These are phyloP conservation scores for Paracoccidioides lutzii DNA, from an alignment of 2,329 filamentous ascomycete species.

Conservation along the genomic window DNA sequence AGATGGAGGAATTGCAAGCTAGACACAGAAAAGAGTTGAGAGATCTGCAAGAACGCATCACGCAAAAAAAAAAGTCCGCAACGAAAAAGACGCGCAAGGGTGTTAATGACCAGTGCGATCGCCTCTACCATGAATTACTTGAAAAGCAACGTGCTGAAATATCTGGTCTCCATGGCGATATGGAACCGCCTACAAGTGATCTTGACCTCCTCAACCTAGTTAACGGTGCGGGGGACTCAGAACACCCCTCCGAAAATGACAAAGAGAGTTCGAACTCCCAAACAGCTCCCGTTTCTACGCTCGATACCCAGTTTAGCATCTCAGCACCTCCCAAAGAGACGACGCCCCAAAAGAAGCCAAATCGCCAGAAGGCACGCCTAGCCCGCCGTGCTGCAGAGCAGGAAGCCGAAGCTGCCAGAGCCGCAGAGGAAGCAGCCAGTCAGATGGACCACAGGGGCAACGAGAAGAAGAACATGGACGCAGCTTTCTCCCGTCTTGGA, in stretches of 20 bases:
- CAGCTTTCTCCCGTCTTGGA: slow-evolving; percentile 48
- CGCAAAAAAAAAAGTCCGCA: slow-evolving; percentile 92
- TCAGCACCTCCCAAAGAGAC: background rate
- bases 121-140: slow-evolving; percentile 43
- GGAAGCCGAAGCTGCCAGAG: slow-evolving; percentile 53
- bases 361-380: slow-evolving; percentile 80
- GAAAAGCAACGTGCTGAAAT: slow-evolving; percentile 42
- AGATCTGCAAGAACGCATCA: slow-evolving; percentile 73
- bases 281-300: slow-evolving; percentile 1
- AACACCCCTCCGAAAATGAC: slow-evolving; percentile 2
- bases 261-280: background rate
- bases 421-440: slow-evolving; percentile 59
- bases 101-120: slow-evolving; percentile 53
- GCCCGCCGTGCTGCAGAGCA: slow-evolving; percentile 79
- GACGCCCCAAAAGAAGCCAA: slow-evolving; percentile 54
- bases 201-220: slow-evolving; percentile 24
- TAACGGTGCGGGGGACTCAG: slow-evolving; percentile 13
- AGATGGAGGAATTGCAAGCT: slow-evolving; percentile 63
- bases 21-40: slow-evolving; percentile 80
- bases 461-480: slow-evolving; percentile 59
- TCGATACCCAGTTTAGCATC: background rate
- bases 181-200: slow-evolving; percentile 8
- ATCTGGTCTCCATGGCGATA: slow-evolving; percentile 29
- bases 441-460: slow-evolving; percentile 60
- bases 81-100: slow-evolving; percentile 67